These are phyloP conservation scores for Barbarea vulgaris DNA, from an alignment of 345 rosid genomes.

Conservation along the genomic window DNA sequence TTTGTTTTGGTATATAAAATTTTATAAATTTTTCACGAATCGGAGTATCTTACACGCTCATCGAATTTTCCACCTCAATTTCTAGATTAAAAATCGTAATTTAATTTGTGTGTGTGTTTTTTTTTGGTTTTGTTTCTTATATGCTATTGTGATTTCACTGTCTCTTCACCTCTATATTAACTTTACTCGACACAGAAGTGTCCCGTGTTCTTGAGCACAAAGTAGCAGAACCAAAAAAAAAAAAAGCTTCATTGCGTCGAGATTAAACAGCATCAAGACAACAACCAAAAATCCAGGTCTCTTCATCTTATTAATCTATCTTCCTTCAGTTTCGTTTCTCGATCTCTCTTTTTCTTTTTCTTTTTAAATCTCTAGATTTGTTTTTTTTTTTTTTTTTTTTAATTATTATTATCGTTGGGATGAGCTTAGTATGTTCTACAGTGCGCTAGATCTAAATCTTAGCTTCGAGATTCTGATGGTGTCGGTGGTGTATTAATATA, in stretches of 20 bases:
- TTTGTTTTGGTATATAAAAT: neutral
- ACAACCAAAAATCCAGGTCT: constrained; percentile 14
- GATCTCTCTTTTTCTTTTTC: constrained; percentile 37
- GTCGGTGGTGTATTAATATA: constrained; percentile 18
- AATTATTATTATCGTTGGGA: constrained; percentile 4
- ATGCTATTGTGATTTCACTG: neutral
- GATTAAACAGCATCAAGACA: constrained; percentile 15
- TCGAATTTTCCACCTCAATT: constrained; percentile 21
- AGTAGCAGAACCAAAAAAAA: constrained; percentile 8
- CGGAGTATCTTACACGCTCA: constrained; percentile 24
- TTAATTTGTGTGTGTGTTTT: too few species aligned
- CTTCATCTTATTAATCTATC: constrained; percentile 11
- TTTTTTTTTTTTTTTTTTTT: neutral
- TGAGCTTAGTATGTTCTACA: constrained; percentile 5
- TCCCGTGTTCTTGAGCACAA: constrained; percentile 38
- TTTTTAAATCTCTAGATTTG: constrained; percentile 32
- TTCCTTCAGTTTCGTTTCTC: neutral
- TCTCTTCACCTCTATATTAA: constrained; percentile 29
- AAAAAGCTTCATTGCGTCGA: constrained; percentile 24
- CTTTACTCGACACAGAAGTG: constrained; percentile 33
- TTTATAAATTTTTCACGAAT: neutral
- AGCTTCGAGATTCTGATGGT: constrained; percentile 16
- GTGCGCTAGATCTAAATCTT: constrained; percentile 37
- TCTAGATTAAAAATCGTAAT: neutral
- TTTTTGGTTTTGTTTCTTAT: neutral